Percentiles rank a stretch among this genome's conserved stretches.
Evolutionary conservation across 208 protist species (phyloP).

Genomic region (Trypanosoma mega): DNA sequence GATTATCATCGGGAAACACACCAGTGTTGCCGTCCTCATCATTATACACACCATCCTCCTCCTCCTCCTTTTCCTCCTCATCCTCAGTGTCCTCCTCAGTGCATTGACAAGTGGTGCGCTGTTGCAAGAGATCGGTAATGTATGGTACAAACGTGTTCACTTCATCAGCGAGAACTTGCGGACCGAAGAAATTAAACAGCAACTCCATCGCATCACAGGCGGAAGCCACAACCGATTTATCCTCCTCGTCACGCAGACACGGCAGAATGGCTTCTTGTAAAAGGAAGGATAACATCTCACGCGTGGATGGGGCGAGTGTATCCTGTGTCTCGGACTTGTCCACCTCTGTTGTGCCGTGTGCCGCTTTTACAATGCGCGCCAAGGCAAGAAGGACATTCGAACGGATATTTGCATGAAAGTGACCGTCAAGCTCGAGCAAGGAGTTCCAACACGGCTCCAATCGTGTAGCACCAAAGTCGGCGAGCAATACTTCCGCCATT

Average conservation of each 20-base stretch:
- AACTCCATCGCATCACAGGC: slow-evolving; percentile 71
- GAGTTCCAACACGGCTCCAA: slow-evolving; percentile 55
- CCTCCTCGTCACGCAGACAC: slow-evolving; percentile 49
- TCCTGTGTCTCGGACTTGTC: slow-evolving; percentile 35
- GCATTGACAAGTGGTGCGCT: slow-evolving; percentile 51
- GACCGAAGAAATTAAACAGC: slow-evolving; percentile 73
- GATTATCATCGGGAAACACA: background rate
- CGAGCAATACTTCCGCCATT: slow-evolving; percentile 62
- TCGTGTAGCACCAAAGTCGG: slow-evolving; percentile 43
- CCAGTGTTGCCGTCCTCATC: slow-evolving; percentile 23
- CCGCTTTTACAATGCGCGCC: slow-evolving; percentile 62
- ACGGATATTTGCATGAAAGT: slow-evolving; percentile 73
- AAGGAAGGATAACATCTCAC: slow-evolving; percentile 51
- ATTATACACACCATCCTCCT: too few species aligned
- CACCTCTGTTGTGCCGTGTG: slow-evolving; percentile 34
- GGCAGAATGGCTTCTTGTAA: slow-evolving; percentile 43
- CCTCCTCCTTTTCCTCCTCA: too few species aligned
- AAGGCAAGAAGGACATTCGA: slow-evolving; percentile 57
- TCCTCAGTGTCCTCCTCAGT: slow-evolving; percentile 30
- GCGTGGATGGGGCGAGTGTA: slow-evolving; percentile 43
- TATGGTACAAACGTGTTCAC: slow-evolving; percentile 49
- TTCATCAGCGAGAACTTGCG: slow-evolving; percentile 41
- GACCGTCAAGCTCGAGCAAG: slow-evolving; percentile 37
- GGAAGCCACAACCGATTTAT: slow-evolving; percentile 71
- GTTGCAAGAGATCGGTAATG: slow-evolving; percentile 47